Evolutionary conservation across 2,329 filamentous ascomycete species (phyloP).

Genomic region (Colletotrichum sp.): DNA sequence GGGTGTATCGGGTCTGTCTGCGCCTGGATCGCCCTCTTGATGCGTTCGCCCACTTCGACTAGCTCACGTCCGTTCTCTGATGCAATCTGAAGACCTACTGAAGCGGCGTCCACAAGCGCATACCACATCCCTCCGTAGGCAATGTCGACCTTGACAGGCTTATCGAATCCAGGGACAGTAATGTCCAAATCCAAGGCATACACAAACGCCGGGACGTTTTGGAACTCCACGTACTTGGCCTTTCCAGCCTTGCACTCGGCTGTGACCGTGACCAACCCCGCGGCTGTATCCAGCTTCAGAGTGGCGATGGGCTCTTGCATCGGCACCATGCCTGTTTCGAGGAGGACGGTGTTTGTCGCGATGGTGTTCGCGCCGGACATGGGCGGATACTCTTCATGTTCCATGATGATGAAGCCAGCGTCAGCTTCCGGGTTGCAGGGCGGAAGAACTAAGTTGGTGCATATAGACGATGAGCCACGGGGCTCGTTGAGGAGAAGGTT

Average conservation of each 20-base stretch:
- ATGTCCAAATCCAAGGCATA: constrained; percentile 41
- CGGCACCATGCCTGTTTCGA: constrained; percentile 50
- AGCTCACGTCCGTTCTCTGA: constrained; percentile 35
- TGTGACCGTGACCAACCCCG: constrained; percentile 43
- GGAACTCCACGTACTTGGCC: constrained; percentile 45
- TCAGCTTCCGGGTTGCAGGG: constrained; percentile 48
- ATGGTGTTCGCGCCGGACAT: constrained; percentile 50
- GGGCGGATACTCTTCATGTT: constrained; percentile 44
- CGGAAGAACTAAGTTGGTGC: constrained; percentile 42
- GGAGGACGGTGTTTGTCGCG: constrained; percentile 44
- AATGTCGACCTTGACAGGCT: constrained; percentile 41
- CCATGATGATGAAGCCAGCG: constrained; percentile 51
- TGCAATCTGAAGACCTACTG: constrained; percentile 37
- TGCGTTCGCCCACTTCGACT: constrained; percentile 44
- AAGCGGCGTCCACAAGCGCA: constrained; percentile 41
- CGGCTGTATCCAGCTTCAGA: constrained; percentile 46
- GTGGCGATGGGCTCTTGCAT: constrained; percentile 48
- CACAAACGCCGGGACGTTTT: constrained; percentile 49
- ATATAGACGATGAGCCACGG: constrained; percentile 44
- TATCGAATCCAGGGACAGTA: constrained; percentile 44
- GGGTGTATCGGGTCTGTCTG: constrained; percentile 44
- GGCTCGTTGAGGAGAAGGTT: constrained; percentile 50
- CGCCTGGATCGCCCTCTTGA: constrained; percentile 41
- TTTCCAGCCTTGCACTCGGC: constrained; percentile 44
- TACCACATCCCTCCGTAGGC: constrained; percentile 53